Conservation (phyloP, 495 filamentous ascomycete species). For the Aspergillus saccharolyticus region DNA sequence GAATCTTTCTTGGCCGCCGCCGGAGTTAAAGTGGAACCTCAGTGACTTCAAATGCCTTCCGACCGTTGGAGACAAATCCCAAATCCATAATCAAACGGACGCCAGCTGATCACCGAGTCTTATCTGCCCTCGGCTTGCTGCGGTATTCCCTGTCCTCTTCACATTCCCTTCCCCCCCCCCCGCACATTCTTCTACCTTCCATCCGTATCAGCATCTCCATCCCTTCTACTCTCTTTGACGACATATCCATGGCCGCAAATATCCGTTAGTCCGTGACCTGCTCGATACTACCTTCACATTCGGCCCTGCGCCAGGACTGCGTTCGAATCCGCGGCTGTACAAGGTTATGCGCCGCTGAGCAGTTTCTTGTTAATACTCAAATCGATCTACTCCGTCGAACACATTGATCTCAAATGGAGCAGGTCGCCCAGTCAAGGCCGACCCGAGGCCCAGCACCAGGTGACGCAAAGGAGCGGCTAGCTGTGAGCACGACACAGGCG, state of each 20-base stretch:
- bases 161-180: background rate
- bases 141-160: background rate
- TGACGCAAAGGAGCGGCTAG: slow-evolving; percentile 12
- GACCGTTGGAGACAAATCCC: background rate
- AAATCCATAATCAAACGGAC: background rate
- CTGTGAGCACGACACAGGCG: slow-evolving; percentile 14
- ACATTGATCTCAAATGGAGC: slow-evolving; percentile 31
- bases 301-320: slow-evolving; percentile 5
- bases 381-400: slow-evolving; percentile 10
- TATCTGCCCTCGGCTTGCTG: background rate
- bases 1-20: slow-evolving; percentile 9
- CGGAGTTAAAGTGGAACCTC: too few relatives aligned
- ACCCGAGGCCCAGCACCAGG: slow-evolving; percentile 23
- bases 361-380: slow-evolving; percentile 6
- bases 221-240: slow-evolving; percentile 1
- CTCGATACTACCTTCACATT: slow-evolving; percentile 9
- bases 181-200: background rate
- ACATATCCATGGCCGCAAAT: slow-evolving; percentile 20
- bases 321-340: slow-evolving; percentile 29
- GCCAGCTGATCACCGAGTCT: slow-evolving; percentile 7
- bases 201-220: background rate
- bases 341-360: slow-evolving; percentile 30
- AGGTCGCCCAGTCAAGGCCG: slow-evolving; percentile 26
- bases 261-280: slow-evolving; percentile 32
- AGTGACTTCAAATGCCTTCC: too few relatives aligned